These are phyloP conservation scores for Apiospora sp. DNA, from an alignment of 2,329 filamentous ascomycete genomes.

Conservation along the genomic window DNA sequence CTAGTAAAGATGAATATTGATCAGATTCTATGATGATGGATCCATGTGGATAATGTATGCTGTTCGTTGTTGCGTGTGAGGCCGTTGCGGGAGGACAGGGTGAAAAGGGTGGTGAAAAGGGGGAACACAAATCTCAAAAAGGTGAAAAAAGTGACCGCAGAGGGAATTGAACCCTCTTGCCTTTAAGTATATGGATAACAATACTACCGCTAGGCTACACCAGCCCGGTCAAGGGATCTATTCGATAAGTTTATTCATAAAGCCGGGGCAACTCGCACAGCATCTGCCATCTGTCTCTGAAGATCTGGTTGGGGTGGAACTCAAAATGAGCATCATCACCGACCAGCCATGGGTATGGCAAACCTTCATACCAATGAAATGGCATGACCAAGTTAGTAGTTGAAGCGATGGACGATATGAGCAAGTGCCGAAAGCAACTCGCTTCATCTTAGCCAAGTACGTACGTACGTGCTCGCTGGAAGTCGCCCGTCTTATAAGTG, in stretches of 20 bases:
- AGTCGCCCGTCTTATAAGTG: too few relatives aligned
- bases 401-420: neutral
- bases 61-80: neutral
- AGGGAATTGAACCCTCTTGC: neutral
- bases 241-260: neutral
- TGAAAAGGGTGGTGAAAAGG: neutral
- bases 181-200: neutral
- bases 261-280: neutral
- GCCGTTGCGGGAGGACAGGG: too few relatives aligned
- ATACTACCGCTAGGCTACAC: slow-evolving; percentile 2
- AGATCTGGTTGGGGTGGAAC: neutral
- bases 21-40: too few relatives aligned
- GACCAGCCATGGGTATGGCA: neutral
- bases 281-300: neutral
- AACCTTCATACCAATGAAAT: neutral
- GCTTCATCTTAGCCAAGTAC: too few relatives aligned
- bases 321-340: neutral
- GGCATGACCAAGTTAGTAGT: neutral
- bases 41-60: too few relatives aligned
- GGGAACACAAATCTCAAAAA: neutral
- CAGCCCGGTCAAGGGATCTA: neutral
- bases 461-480: too few relatives aligned
- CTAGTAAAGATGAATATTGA: too few relatives aligned
- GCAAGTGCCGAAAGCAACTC: too few relatives aligned
- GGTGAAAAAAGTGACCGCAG: neutral